A percentile compares a stretch with the other conserved stretches of the same genome.
phyloP scores from a whole-genome alignment of 73 alveolate genomes.

The Paramecium biaurelia region DNA sequence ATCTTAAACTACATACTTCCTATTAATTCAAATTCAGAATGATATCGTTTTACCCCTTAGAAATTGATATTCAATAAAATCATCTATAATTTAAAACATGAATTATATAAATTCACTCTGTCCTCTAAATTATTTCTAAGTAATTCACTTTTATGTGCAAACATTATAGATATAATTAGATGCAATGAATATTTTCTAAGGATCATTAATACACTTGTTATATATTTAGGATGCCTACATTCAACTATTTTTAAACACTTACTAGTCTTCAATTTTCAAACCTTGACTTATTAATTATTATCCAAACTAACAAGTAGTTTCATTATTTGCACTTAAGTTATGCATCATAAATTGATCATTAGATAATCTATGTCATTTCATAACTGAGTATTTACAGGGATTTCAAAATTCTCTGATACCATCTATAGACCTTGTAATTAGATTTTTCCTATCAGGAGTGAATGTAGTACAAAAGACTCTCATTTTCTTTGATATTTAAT shows the following conservation, averaged over 20 bases:
- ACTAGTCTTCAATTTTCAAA: slow-evolving; percentile 18
- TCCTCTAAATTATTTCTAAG: not conserved
- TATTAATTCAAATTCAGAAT: not conserved
- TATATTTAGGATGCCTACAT: not conserved
- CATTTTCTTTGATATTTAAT: not conserved
- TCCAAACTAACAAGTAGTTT: not conserved
- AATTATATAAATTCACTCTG: not conserved
- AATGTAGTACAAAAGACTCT: slow-evolving; percentile 31
- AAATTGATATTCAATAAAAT: not conserved
- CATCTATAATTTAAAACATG: not conserved
- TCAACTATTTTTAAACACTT: not conserved
- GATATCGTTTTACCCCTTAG: not conserved
- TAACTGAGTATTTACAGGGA: not conserved
- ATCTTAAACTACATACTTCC: not conserved
- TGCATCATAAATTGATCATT: not conserved
- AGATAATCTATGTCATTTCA: not conserved
- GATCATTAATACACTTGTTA: not conserved
- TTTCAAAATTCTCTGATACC: not conserved
- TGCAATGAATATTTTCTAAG: not conserved
- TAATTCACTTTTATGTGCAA: not conserved
- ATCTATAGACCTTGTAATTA: not conserved
- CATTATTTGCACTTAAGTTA: not conserved
- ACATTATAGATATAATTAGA: not conserved
- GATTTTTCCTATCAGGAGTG: not conserved
- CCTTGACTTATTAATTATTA: not conserved